phyloP scores from a whole-genome alignment of 352 stramenopile genomes.

The Phytophthora agathidicida region DNA sequence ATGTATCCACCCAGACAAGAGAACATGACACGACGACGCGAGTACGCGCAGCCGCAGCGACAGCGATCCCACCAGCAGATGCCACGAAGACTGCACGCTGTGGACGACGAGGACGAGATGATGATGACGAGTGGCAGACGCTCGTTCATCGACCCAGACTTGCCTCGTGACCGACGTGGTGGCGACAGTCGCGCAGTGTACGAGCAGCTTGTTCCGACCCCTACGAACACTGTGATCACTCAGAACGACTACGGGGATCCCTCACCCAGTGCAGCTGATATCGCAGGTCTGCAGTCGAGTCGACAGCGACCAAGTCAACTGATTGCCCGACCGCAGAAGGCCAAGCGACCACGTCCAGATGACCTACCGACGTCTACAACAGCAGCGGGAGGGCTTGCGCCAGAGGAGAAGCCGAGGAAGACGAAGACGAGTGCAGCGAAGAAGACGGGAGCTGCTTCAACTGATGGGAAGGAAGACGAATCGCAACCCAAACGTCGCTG shows the following conservation, averaged over 20 bases:
- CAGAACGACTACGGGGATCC: slow-evolving; percentile 17
- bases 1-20: no score
- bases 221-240: background rate
- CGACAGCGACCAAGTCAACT: slow-evolving; percentile 6
- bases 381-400: background rate
- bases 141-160: slow-evolving; percentile 15
- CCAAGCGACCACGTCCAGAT: slow-evolving; percentile 16
- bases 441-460: background rate
- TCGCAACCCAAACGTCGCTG: slow-evolving; percentile 66
- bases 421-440: slow-evolving; percentile 16
- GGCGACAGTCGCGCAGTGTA: slow-evolving; percentile 24
- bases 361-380: slow-evolving; percentile 8
- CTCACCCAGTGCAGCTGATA: background rate
- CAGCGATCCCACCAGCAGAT: slow-evolving; percentile 29
- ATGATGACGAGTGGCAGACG: slow-evolving; percentile 13
- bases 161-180: slow-evolving; percentile 21
- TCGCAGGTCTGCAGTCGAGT: slow-evolving; percentile 3
- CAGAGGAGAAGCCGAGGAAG: background rate
- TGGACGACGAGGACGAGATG: slow-evolving; percentile 11
- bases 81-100: slow-evolving; percentile 7
- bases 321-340: slow-evolving; percentile 13
- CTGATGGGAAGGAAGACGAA: slow-evolving; percentile 14
- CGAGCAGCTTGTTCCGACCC: slow-evolving; percentile 29
- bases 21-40: slow-evolving; percentile 20
- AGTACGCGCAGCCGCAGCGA: slow-evolving; percentile 24